A percentile compares a stretch with the other conserved stretches of the same genome.
These are phyloP conservation scores for Rhododendron kiyosumense DNA, from an alignment of 148 eudicot species.

Conservation along the genomic window DNA sequence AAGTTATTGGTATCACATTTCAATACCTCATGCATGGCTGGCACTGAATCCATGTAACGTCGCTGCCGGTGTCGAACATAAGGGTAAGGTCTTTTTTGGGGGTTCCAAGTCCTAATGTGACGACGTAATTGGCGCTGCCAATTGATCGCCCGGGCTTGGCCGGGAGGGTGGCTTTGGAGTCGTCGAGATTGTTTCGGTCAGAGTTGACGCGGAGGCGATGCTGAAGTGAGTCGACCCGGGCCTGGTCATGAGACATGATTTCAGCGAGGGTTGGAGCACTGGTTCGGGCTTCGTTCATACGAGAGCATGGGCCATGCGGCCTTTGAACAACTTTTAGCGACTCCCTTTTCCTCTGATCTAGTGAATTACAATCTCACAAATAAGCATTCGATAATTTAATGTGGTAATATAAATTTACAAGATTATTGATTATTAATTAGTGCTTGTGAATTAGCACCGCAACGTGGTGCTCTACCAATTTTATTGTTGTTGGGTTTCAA, in stretches of 20 bases:
- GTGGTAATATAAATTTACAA: no score
- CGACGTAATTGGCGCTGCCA: constrained; percentile 57
- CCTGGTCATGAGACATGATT: constrained; percentile 42
- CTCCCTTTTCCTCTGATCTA: constrained; percentile 19
- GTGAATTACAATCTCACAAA: neutral
- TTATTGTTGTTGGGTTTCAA: no score
- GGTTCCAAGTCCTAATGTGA: constrained; percentile 46
- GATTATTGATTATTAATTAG: no score
- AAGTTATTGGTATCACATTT: no score
- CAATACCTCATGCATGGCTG: constrained; percentile 38
- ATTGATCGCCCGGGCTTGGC: constrained; percentile 45
- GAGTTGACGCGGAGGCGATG: constrained; percentile 18
- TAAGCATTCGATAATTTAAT: neutral
- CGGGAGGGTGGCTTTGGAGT: constrained; percentile 35
- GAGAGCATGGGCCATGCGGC: constrained; percentile 67
- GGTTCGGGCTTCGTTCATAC: constrained; percentile 2
- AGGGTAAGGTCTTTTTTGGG: constrained; percentile 54
- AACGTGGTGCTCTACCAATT: no score
- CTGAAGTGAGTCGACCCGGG: constrained; percentile 56
- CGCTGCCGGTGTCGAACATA: constrained; percentile 60
- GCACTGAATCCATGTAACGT: constrained; percentile 50
- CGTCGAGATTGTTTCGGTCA: neutral
- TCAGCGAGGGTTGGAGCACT: constrained; percentile 27
- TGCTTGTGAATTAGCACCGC: no score
- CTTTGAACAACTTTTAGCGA: constrained; percentile 52